Base-by-base conservation (phyloP, 2,329 filamentous ascomycete species). In the Aspergillus latus region DNA sequence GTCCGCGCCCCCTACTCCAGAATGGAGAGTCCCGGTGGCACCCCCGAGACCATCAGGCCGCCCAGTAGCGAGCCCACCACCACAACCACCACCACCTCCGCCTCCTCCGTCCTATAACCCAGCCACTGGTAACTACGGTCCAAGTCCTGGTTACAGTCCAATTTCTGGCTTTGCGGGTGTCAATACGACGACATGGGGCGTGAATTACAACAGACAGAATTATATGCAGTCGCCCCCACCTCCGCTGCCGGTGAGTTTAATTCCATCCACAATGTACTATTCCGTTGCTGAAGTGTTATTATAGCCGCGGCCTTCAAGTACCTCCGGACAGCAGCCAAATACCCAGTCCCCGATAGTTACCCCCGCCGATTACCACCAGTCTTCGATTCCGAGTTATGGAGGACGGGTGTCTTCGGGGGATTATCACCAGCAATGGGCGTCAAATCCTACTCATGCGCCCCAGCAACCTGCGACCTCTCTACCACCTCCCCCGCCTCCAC, bases 111-210 rank as follows among this genome's bases (percentile, higher is more conserved):
- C 59, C 7, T 76, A 75, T 59, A 70, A 67, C 34, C 16, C 55
- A 16, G 49, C 30, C 28, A 49, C 61, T 40, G 68, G 58, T 7
- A 42, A 15, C 39, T 42, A 42, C 10, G 39, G 39, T 7, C 76
- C 74, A 58, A 72, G 72, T 4, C 67, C 66, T 21, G 74, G 72
- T 49, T 68, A 70, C 16, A 62, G 62, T 42, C 55, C 64, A 21
- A 30, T 58, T 7, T 51, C 62, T 57, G 47, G 51, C 45, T 52
- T 54, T 36, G 36, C 54, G 21, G 57, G 52, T 5, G 15, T 65
- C 26, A 71, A 76, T 60, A 73, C 73, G 11, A 67, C 71, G 13
- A 63, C 64, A 13, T 79, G 76, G 76, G 76, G 76, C 29, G 75
- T 78, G 45, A 71, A 71, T 52, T 78, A 75, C 58, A 77, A 76